phyloP scores from a whole-genome alignment of 2,329 filamentous ascomycete genomes.

The Penicillium sp. region DNA sequence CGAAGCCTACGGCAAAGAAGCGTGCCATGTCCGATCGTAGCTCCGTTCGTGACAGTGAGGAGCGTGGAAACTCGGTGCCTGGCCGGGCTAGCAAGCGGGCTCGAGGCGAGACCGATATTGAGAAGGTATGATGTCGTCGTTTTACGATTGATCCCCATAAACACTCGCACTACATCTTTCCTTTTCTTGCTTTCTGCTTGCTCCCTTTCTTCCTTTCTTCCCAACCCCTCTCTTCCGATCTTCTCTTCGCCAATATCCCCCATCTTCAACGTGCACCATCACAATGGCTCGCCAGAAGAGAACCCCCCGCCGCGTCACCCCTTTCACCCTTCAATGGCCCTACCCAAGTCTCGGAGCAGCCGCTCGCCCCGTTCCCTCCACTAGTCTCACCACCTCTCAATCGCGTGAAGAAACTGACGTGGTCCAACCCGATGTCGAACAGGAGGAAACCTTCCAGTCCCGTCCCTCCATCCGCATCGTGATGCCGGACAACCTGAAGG shows the following conservation, averaged over 20 bases:
- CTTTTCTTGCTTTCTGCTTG: constrained; percentile 8
- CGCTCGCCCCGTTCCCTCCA: background rate
- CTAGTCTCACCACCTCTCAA: background rate
- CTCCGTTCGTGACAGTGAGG: constrained; percentile 54
- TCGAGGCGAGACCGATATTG: constrained; percentile 55
- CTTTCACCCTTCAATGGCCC: background rate
- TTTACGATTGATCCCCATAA: background rate
- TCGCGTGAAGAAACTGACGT: background rate
- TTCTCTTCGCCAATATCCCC: background rate
- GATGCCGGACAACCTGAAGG: constrained; percentile 89
- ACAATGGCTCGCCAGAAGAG: background rate
- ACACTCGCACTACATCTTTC: background rate
- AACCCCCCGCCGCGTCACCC: background rate
- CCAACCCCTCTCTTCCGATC: background rate
- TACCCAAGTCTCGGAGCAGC: background rate
- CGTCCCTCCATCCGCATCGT: constrained; percentile 85
- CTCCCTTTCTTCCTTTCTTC: background rate
- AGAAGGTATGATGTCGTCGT: constrained; percentile 49
- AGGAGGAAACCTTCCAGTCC: constrained; percentile 88
- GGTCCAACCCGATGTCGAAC: constrained; percentile 18
- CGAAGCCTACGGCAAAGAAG: constrained; percentile 48
- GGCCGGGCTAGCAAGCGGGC: constrained; percentile 52
- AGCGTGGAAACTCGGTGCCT: constrained; percentile 52
- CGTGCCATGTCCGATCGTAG: constrained; percentile 49
- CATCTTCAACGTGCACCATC: background rate